Evolutionary conservation across 2,329 filamentous ascomycete species (phyloP).

Genomic region (Hypoxylon sp.): DNA sequence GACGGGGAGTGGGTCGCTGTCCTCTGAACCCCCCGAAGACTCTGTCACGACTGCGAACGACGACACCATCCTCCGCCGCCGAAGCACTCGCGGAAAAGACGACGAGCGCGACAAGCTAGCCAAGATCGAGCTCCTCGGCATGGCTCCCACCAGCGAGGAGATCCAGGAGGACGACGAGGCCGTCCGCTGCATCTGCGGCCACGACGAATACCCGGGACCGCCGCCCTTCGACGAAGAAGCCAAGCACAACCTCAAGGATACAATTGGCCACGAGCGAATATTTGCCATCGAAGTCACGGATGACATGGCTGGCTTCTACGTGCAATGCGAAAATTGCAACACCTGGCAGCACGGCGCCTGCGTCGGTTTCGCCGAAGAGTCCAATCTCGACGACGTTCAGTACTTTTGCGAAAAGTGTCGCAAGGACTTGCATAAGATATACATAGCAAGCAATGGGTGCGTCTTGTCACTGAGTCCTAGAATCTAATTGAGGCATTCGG

Average conservation of each 20-base stretch:
- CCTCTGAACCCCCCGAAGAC: conserved; percentile 73
- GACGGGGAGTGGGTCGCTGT: conserved; percentile 74
- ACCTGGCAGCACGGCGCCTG: conserved; percentile 99
- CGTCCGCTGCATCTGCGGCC: conserved; percentile 93
- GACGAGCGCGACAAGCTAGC: conserved; percentile 62
- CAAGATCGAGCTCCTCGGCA: conserved; percentile 56
- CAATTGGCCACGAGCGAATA: conserved; percentile 65
- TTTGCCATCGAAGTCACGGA: conserved; percentile 73
- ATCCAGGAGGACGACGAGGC: conserved; percentile 90
- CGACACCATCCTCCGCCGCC: conserved; percentile 75
- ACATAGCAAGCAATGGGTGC: conserved; percentile 84
- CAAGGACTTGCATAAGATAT: conserved; percentile 88
- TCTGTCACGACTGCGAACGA: conserved; percentile 57
- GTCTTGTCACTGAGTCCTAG: conserved; percentile 45
- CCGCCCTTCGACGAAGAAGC: conserved; percentile 67
- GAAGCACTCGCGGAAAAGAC: conserved; percentile 77
- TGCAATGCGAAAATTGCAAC: conserved; percentile 97
- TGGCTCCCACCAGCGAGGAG: conserved; percentile 66
- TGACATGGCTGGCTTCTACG: conserved; percentile 92
- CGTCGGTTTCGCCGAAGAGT: conserved; percentile 92
- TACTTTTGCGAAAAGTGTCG: conserved; percentile 98
- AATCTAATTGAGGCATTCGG: conserved; percentile 11
- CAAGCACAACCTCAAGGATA: conserved; percentile 62
- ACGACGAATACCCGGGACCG: conserved; percentile 92
- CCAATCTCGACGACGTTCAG: conserved; percentile 80